Percentiles rank a stretch among this genome's conserved stretches.
phyloP scores from a whole-genome alignment of 257 asterid genomes.

The Nicotiana attenuata region DNA sequence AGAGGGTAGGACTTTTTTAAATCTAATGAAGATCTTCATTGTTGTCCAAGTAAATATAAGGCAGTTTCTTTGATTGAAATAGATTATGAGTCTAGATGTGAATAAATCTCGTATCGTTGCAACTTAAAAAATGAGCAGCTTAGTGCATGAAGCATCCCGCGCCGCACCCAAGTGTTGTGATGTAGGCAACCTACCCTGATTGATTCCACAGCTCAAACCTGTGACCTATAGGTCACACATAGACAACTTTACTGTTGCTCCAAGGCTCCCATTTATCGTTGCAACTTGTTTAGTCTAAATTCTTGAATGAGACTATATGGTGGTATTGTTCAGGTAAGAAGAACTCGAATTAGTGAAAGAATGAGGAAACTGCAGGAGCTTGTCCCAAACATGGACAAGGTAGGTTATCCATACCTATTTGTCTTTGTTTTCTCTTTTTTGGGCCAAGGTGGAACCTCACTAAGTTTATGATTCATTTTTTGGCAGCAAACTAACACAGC shows the following conservation, averaged over 20 bases:
- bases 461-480: background rate
- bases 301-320: no score
- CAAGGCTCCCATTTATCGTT: no score
- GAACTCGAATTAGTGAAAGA: constrained; percentile 81
- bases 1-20: constrained; percentile 45
- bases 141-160: no score
- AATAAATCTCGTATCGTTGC: no score
- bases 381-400: constrained; percentile 94
- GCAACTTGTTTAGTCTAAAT: no score
- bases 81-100: background rate
- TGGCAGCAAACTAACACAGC: constrained; percentile 89
- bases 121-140: no score
- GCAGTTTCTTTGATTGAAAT: background rate
- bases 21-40: background rate
- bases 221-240: no score
- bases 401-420: constrained; percentile 7
- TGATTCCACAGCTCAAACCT: no score
- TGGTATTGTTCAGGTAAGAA: constrained; percentile 46
- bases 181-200: no score
- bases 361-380: constrained; percentile 86
- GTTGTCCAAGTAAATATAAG: background rate
- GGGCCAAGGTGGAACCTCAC: background rate
- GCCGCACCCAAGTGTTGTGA: no score
- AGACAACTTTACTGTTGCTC: no score
- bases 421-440: background rate